Conservation (phyloP, 2,329 filamentous ascomycete species). For the Biscogniauxia mediterranea region DNA sequence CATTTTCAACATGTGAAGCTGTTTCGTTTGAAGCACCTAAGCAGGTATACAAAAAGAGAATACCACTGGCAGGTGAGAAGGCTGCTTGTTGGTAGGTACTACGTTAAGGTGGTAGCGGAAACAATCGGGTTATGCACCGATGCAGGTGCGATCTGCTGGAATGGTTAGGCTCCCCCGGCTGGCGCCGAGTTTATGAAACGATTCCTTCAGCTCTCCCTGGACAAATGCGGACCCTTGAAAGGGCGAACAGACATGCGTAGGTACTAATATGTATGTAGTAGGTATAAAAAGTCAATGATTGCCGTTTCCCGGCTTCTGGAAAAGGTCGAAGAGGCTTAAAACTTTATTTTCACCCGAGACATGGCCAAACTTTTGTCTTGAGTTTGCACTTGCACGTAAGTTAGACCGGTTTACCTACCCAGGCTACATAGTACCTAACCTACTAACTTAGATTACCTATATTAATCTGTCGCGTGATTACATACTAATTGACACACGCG, state of each 20-base stretch:
- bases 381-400: too few species aligned
- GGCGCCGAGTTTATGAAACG: slow-evolving; percentile 6
- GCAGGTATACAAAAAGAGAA: background rate
- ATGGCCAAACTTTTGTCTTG: background rate
- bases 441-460: too few species aligned
- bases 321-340: background rate
- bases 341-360: background rate
- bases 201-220: slow-evolving; percentile 1
- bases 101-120: background rate
- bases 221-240: background rate
- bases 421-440: too few species aligned
- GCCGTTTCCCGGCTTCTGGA: background rate
- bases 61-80: background rate
- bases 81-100: background rate
- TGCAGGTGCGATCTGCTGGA: background rate
- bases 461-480: too few species aligned
- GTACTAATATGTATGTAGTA: too few species aligned
- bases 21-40: too few species aligned
- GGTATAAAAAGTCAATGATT: background rate
- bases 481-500: too few species aligned
- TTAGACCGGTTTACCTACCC: too few species aligned
- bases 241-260: background rate
- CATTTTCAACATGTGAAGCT: too few species aligned
- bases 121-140: background rate
- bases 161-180: slow-evolving; percentile 2